Base-by-base conservation (phyloP, 2,329 filamentous ascomycete genomes). In the Kalmusia sp. region DNA sequence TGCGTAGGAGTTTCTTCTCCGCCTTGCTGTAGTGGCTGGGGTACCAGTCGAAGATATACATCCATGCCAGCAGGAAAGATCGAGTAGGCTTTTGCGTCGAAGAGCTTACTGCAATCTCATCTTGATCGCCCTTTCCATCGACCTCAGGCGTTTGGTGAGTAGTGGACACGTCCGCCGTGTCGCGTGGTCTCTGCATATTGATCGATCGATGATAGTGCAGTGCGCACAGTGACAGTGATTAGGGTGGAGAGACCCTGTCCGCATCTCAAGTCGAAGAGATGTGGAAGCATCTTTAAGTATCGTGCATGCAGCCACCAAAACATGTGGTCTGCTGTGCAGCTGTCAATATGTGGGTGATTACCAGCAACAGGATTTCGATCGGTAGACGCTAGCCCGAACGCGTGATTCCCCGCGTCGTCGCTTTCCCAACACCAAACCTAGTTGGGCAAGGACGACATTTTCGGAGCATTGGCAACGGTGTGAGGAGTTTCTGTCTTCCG, bases 11-110 rank as follows among this genome's bases (percentile, higher is more conserved):
- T 34, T 56, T 62, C 48, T 61, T 62, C 27, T 64, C 59, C 31
- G 58, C 57, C 6, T 59, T 58, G 4, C 55, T 57, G 30, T 63
- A 63, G 35, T 64, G 59, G 41, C 52, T 58, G 4, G 59, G 61
- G 31, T 64, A 64, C 61, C 59, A 64, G 31, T 60, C 59, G 39
- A 64, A 64, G 27, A 64, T 60, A 35, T 64, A 60, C 21, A 61
- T 33, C 61, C 61, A 64, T 6, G 61, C 57, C 12, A 62, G 19
- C 58, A 57, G 58, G 8, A 57, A 35, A 21, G 51, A 55, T n/a
- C 57, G 38, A 24, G 41, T 53, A 1, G 59, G 59, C 45, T 59
- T 61, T 19, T 62, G 48, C 8, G 61, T 64, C 2, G 61, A 58
- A 12, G 61, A 64, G 57, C 59, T 64, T 8, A 64, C 61, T 3